phyloP scores from a whole-genome alignment of 495 filamentous ascomycete genomes.

The Trypethelium eluteriae region DNA sequence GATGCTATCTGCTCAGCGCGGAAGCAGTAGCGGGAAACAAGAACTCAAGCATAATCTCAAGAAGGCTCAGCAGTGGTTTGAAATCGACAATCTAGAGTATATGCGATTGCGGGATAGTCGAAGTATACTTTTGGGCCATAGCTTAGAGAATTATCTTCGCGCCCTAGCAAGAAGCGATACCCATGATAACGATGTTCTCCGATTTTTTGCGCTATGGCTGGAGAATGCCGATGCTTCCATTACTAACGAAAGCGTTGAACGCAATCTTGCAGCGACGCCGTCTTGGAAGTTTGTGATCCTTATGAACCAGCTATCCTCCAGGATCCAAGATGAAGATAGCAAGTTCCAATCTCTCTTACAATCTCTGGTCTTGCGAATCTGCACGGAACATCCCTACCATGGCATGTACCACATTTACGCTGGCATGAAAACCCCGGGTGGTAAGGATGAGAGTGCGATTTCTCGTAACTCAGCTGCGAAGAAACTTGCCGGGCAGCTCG shows the following conservation, averaged over 20 bases:
- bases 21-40: conserved; percentile 39
- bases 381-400: conserved; percentile 87
- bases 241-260: conserved; percentile 68
- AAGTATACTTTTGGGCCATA: conserved; percentile 72
- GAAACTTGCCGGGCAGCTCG: conserved; percentile 53
- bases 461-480: conserved; percentile 66
- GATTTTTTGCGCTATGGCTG: conserved; percentile 94
- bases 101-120: conserved; percentile 65
- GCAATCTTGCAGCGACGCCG: conserved; percentile 62
- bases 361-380: conserved; percentile 68
- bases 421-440: conserved; percentile 55
- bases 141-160: conserved; percentile 91
- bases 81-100: conserved; percentile 80
- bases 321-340: conserved; percentile 60
- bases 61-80: conserved; percentile 81
- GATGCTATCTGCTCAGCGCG: conserved; percentile 46
- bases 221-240: conserved; percentile 64
- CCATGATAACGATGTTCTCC: conserved; percentile 79
- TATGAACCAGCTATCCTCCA: conserved; percentile 93
- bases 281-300: conserved; percentile 85
- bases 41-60: conserved; percentile 38
- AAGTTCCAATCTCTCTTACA: conserved; percentile 70
- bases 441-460: conserved; percentile 63
- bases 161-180: conserved; percentile 74
- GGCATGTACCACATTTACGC: conserved; percentile 94